Conservation (phyloP, 768 basidiomycete genomes). For the Tremella mesenterica region DNA sequence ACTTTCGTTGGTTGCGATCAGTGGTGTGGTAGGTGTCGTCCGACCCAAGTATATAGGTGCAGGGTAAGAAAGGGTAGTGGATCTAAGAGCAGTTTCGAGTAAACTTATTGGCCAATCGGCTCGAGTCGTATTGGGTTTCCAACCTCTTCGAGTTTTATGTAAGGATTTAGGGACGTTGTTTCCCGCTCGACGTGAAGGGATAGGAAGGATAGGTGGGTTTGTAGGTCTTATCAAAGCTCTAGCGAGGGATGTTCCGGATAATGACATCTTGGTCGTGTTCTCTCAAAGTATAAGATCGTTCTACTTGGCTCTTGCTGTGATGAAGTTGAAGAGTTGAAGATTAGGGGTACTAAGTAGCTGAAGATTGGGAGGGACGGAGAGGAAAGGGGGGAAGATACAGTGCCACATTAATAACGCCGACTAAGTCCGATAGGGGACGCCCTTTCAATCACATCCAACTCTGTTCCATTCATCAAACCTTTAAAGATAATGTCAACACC, state of each 20-base stretch:
- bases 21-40: too few relatives aligned
- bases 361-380: too few relatives aligned
- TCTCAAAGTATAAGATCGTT: too few relatives aligned
- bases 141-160: constrained; percentile 38
- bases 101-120: constrained; percentile 25
- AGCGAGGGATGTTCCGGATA: background rate
- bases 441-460: background rate
- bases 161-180: constrained; percentile 44
- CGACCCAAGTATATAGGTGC: too few relatives aligned
- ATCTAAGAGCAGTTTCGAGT: background rate
- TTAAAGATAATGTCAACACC: constrained; percentile 29
- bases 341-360: too few relatives aligned
- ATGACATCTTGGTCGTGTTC: background rate
- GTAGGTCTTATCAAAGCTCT: constrained; percentile 9
- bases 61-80: background rate
- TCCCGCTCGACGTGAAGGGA: constrained; percentile 30
- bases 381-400: too few relatives aligned
- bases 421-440: background rate
- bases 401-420: constrained; percentile 1
- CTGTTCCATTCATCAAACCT: background rate
- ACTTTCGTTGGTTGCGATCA: too few relatives aligned
- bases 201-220: constrained; percentile 36
- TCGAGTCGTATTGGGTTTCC: constrained; percentile 33
- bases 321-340: background rate
- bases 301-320: background rate